Percentiles rank a stretch among this genome's conserved stretches.
Evolutionary conservation across 139 green algal genomes (phyloP).

Genomic region (Chlamydomonas schloesseri): DNA sequence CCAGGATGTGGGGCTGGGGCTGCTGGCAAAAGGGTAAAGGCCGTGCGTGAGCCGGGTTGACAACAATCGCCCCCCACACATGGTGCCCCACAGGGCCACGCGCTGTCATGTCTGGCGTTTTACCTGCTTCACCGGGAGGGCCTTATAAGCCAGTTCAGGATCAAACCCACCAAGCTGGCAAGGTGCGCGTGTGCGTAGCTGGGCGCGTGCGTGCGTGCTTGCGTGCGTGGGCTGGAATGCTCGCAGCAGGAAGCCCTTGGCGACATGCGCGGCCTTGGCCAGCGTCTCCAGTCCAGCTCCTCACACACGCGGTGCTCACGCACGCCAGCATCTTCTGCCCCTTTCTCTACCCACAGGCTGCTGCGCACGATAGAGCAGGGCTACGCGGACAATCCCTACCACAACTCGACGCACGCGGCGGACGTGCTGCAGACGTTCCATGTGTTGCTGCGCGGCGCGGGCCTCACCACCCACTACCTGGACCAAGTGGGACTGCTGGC

Average conservation of each 20-base stretch:
- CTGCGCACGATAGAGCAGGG: slow-evolving; percentile 43
- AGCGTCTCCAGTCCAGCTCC: no score
- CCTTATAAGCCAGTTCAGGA: slow-evolving; percentile 21
- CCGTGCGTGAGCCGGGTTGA: no score
- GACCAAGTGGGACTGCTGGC: slow-evolving; percentile 30
- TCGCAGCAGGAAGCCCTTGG: no score
- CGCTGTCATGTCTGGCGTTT: slow-evolving; percentile 43
- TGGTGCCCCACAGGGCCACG: slow-evolving; percentile 36
- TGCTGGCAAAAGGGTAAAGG: no score
- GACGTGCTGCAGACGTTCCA: slow-evolving; percentile 67
- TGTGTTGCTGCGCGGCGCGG: slow-evolving; percentile 39
- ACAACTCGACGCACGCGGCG: slow-evolving; percentile 68
- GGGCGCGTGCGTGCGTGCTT: no score
- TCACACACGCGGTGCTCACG: no score
- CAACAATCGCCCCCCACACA: neutral
- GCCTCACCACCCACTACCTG: slow-evolving; percentile 9
- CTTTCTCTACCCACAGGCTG: slow-evolving; percentile 19
- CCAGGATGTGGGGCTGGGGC: no score
- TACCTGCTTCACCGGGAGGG: slow-evolving; percentile 44
- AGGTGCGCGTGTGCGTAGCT: neutral
- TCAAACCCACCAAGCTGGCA: slow-evolving; percentile 4
- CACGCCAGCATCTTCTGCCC: no score
- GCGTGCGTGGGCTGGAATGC: no score
- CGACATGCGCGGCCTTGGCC: no score
- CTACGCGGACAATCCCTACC: slow-evolving; percentile 72